Conservation (phyloP, 177 flowering plant genomes). For the Vitis hybrid region DNA sequence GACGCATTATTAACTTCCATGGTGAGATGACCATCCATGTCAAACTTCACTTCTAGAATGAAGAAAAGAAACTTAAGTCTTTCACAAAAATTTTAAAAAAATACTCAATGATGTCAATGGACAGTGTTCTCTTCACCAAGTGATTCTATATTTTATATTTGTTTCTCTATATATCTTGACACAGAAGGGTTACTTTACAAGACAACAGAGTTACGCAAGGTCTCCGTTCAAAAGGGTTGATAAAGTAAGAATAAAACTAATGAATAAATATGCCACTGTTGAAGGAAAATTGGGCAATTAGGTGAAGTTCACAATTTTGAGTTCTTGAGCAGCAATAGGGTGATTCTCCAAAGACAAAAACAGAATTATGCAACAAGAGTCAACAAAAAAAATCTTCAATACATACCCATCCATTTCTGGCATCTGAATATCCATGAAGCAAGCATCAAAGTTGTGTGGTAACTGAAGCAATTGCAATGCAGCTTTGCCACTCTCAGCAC, state of each 20-base stretch:
- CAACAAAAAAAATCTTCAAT: background rate
- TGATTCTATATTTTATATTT: no score
- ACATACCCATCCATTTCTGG: conserved; percentile 99
- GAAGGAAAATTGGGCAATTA: background rate
- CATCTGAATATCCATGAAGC: conserved; percentile 99
- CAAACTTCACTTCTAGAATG: no score
- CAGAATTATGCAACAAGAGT: background rate
- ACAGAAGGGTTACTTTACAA: no score
- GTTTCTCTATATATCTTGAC: no score
- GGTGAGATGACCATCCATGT: no score
- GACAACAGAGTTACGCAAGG: no score
- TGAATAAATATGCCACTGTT: background rate
- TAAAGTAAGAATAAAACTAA: background rate
- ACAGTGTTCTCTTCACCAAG: no score
- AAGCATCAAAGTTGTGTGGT: conserved; percentile 89
- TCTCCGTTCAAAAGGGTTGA: no score
- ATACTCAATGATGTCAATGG: no score
- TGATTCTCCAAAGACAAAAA: background rate
- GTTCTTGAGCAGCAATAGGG: background rate
- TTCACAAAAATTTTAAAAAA: no score
- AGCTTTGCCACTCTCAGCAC: conserved; percentile 79
- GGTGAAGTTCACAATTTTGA: background rate
- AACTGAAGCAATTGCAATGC: conserved; percentile 66
- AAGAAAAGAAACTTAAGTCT: no score
- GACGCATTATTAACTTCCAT: no score